phyloP scores from a whole-genome alignment of 202 grass and related monocot species.

The Setaria italica region DNA sequence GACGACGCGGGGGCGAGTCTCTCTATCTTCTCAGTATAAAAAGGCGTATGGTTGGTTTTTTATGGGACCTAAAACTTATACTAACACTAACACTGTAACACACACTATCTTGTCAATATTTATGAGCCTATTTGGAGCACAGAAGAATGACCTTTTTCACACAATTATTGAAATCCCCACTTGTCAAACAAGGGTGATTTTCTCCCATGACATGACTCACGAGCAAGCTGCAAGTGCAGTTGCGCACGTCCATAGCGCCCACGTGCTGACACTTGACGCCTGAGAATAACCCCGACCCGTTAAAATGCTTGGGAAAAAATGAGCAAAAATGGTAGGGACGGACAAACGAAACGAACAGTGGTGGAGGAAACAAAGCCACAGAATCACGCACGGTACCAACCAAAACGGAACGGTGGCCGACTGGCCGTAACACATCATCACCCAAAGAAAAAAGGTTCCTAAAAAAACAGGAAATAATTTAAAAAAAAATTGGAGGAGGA shows the following conservation, averaged over 20 bases:
- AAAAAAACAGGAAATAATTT: background rate
- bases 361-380: background rate
- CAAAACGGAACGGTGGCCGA: background rate
- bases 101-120: too few species aligned
- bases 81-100: too few species aligned
- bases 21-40: too few species aligned
- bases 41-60: too few species aligned
- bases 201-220: background rate
- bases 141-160: too few species aligned
- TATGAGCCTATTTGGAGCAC: too few species aligned
- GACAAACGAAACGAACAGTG: background rate
- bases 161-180: background rate
- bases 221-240: background rate
- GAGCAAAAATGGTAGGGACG: background rate
- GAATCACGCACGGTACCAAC: background rate
- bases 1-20: too few species aligned
- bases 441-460: background rate
- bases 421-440: background rate
- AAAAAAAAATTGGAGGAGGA: background rate
- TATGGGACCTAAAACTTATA: too few species aligned
- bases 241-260: background rate
- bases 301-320: background rate
- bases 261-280: slow-evolving; percentile 9
- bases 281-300: background rate
- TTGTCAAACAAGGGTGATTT: background rate